phyloP scores from a whole-genome alignment of 495 filamentous ascomycete genomes.

The Neurospora pannonica region DNA sequence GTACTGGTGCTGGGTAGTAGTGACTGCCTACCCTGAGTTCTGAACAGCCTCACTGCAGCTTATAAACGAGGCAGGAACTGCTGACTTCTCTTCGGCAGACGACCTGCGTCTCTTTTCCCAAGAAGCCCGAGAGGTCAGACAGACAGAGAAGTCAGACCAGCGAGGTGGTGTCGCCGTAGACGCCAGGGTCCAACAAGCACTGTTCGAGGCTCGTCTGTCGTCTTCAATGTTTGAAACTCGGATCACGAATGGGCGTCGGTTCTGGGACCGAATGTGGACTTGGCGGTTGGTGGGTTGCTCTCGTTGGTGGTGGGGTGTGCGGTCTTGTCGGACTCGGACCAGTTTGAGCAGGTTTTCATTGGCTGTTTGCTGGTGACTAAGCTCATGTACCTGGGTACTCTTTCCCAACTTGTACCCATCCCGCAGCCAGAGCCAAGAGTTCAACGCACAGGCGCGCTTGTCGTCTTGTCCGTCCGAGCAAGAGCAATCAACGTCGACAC shows the following conservation, averaged over 20 bases:
- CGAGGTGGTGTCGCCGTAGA: neutral
- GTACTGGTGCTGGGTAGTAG: neutral
- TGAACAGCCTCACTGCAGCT: neutral
- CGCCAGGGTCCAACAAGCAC: neutral
- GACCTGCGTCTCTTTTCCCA: neutral
- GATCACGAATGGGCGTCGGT: neutral
- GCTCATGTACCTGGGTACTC: neutral
- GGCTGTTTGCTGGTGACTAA: conserved; percentile 14
- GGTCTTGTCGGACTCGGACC: conserved; percentile 20
- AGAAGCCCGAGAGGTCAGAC: neutral
- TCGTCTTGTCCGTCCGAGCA: neutral
- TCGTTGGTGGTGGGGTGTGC: conserved; percentile 26
- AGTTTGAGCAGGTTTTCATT: conserved; percentile 46
- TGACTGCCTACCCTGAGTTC: neutral
- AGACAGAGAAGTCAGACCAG: neutral
- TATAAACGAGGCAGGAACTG: neutral
- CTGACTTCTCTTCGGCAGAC: neutral
- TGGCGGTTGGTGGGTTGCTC: conserved; percentile 10
- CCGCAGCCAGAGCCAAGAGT: neutral
- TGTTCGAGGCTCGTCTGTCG: neutral
- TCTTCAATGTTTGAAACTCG: neutral
- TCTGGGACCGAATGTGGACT: neutral
- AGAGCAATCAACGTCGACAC: neutral
- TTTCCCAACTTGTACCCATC: neutral
- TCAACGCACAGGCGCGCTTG: neutral